Conservation (phyloP, 106 monocot species). For the Triglochin maritima region DNA sequence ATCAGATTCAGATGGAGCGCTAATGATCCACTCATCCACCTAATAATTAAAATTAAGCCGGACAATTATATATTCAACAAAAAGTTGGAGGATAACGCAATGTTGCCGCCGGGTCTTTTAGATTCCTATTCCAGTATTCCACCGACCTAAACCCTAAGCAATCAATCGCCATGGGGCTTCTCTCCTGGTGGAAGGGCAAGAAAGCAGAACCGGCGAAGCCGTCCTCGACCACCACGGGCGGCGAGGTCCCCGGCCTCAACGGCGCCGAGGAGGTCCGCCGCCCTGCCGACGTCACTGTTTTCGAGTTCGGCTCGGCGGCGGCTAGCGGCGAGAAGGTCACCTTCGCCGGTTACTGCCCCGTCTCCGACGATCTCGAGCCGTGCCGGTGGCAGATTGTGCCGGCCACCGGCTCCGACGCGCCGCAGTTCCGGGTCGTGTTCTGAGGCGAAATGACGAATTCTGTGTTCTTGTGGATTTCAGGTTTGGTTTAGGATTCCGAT, state of each 20-base stretch:
- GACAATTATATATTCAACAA: too few relatives aligned
- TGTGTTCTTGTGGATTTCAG: too few relatives aligned
- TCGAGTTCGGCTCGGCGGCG: constrained; percentile 32
- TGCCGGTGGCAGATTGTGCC: constrained; percentile 30
- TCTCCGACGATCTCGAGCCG: constrained; percentile 30
- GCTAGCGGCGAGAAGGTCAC: constrained; percentile 19
- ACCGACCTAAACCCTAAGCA: not conserved
- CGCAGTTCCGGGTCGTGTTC: constrained; percentile 32
- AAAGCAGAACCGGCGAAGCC: not conserved
- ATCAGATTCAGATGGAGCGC: too few relatives aligned
- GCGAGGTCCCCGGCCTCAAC: constrained; percentile 16
- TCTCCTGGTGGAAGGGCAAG: constrained; percentile 25
- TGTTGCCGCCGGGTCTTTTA: too few relatives aligned
- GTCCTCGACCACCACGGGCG: not conserved
- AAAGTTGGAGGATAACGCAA: too few relatives aligned
- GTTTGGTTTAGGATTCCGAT: too few relatives aligned
- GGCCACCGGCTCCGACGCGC: constrained; percentile 19
- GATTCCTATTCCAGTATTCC: too few relatives aligned
- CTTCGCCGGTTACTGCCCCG: constrained; percentile 27
- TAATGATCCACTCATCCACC: too few relatives aligned
- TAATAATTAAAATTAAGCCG: too few relatives aligned
- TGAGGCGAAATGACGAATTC: not conserved
- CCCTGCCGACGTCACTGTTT: constrained; percentile 25
- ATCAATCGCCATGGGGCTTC: constrained; percentile 12
- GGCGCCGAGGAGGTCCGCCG: constrained; percentile 30